Evolutionary conservation across 2,329 filamentous ascomycete species (phyloP).

Genomic region (Seiridium cupressi): DNA sequence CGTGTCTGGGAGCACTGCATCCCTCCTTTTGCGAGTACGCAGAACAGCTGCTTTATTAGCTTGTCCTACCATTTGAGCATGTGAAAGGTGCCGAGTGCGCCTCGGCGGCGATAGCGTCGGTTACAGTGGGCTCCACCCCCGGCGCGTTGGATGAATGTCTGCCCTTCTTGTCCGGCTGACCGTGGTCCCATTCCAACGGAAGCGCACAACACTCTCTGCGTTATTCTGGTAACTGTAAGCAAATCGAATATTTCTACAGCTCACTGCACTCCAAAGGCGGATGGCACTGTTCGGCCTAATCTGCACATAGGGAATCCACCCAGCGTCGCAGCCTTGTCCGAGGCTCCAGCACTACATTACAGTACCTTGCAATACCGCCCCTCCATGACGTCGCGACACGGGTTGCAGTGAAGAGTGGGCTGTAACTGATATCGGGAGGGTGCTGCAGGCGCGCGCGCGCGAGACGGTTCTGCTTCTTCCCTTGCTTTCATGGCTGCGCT

Average conservation of each 20-base stretch:
- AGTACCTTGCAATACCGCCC: background rate
- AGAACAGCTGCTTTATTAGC: background rate
- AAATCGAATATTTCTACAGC: too few species aligned
- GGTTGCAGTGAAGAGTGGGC: background rate
- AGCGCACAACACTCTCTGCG: background rate
- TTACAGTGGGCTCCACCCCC: background rate
- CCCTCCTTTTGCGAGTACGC: too few species aligned
- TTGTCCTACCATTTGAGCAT: background rate
- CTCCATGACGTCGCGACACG: slow-evolving; percentile 4
- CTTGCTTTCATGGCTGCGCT: slow-evolving; percentile 10
- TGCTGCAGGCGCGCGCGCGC: background rate
- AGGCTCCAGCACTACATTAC: too few species aligned
- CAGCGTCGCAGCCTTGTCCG: too few species aligned
- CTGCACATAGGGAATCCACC: too few species aligned
- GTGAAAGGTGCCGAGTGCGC: background rate
- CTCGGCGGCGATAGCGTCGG: background rate
- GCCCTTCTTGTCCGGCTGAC: background rate
- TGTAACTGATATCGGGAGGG: background rate
- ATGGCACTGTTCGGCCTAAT: too few species aligned
- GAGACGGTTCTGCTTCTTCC: background rate
- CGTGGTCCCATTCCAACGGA: background rate
- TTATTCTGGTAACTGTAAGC: too few species aligned
- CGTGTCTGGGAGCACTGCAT: too few species aligned
- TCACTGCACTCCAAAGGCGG: too few species aligned
- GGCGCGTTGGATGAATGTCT: background rate